Percentiles rank a stretch among this genome's conserved stretches.
Conservation (phyloP, 108 stramenopile species). For the Conticribra weissflogii region DNA sequence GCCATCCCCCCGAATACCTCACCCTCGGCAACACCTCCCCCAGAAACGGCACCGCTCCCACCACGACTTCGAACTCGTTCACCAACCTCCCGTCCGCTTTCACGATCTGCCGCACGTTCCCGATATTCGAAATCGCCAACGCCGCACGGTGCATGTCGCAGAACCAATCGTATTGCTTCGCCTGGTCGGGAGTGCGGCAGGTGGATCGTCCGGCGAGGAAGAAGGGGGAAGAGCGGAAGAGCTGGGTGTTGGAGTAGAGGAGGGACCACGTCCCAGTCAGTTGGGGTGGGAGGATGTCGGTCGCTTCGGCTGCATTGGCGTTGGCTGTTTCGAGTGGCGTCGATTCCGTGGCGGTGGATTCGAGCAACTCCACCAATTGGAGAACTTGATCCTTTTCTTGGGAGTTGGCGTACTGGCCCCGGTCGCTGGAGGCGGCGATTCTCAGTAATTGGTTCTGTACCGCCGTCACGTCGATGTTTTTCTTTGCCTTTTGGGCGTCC, state of each 20-base stretch:
- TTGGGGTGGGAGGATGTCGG: constrained; percentile 30
- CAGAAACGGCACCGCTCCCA: constrained; percentile 80
- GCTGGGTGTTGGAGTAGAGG: constrained; percentile 71
- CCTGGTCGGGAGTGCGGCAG: constrained; percentile 67
- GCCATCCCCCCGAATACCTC: constrained; percentile 77
- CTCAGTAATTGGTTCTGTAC: constrained; percentile 42
- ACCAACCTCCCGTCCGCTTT: constrained; percentile 49
- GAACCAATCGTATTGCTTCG: constrained; percentile 85
- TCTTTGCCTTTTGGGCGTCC: neutral
- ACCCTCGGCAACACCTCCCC: constrained; percentile 60
- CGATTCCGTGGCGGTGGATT: constrained; percentile 22
- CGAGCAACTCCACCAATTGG: constrained; percentile 43
- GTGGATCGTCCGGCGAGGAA: constrained; percentile 88
- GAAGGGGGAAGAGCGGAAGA: constrained; percentile 87
- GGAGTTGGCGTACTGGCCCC: constrained; percentile 68
- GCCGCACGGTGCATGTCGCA: constrained; percentile 90
- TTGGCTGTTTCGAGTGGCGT: neutral
- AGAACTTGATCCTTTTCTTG: constrained; percentile 55
- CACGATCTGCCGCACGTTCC: constrained; percentile 80
- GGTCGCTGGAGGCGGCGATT: constrained; percentile 67
- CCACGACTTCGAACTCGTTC: constrained; percentile 87
- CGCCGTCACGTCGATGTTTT: neutral
- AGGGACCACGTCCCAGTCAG: constrained; percentile 84
- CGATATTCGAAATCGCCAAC: constrained; percentile 76
- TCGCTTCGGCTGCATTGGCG: constrained; percentile 10